phyloP scores from a whole-genome alignment of 495 filamentous ascomycete genomes.

The Penicillium ucsense region DNA sequence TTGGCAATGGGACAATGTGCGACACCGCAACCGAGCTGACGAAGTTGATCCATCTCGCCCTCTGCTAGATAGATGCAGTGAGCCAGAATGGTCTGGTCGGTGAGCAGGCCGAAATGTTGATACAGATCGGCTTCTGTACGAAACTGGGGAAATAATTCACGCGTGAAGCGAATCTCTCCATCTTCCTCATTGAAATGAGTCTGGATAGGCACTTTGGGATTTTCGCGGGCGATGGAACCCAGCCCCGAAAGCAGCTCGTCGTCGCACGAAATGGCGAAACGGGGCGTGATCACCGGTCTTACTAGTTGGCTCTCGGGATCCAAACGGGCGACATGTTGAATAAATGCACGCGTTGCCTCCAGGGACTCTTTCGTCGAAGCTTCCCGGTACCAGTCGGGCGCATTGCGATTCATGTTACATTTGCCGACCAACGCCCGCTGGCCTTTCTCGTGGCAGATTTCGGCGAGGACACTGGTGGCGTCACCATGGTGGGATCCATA shows the following conservation, averaged over 20 bases:
- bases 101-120: constrained; percentile 42
- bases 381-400: constrained; percentile 52
- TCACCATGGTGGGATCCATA: constrained; percentile 51
- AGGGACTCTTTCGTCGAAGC: constrained; percentile 37
- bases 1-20: constrained; percentile 57
- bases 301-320: constrained; percentile 27
- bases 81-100: constrained; percentile 47
- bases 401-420: constrained; percentile 54
- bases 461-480: constrained; percentile 50
- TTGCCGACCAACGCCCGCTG: constrained; percentile 60
- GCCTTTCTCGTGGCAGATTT: constrained; percentile 44
- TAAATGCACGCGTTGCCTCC: constrained; percentile 41
- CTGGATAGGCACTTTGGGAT: constrained; percentile 49
- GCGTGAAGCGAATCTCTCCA: constrained; percentile 44
- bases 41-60: constrained; percentile 40
- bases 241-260: constrained; percentile 41
- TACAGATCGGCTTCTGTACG: constrained; percentile 47
- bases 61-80: constrained; percentile 53
- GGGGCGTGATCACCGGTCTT: constrained; percentile 50
- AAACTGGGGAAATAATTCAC: constrained; percentile 42
- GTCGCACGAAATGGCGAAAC: constrained; percentile 54
- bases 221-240: constrained; percentile 36
- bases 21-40: constrained; percentile 43
- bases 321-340: constrained; percentile 30
- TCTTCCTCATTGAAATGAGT: constrained; percentile 56